Conservation (phyloP, 2,329 filamentous ascomycete genomes). For the Trichophyton benhamiae region DNA sequence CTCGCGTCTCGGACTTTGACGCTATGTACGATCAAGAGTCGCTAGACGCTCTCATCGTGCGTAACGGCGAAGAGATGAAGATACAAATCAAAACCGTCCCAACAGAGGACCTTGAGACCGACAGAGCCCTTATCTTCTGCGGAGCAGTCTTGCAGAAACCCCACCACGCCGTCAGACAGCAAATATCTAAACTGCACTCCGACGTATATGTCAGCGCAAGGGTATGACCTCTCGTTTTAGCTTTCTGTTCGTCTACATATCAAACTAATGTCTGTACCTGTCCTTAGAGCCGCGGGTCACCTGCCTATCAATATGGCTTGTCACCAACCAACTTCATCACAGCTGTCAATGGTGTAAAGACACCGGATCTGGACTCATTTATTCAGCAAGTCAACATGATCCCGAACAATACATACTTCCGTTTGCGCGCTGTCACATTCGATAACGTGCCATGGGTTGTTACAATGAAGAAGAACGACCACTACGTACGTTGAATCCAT, state of each 20-base stretch:
- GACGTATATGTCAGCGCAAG: slow-evolving; percentile 92
- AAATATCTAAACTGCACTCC: slow-evolving; percentile 91
- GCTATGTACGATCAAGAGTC: slow-evolving; percentile 85
- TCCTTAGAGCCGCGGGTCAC: slow-evolving; percentile 56
- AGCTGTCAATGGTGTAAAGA: slow-evolving; percentile 80
- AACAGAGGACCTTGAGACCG: slow-evolving; percentile 82
- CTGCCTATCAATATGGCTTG: slow-evolving; percentile 78
- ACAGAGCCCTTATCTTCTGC: slow-evolving; percentile 86
- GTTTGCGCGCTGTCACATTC: slow-evolving; percentile 92
- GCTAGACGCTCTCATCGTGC: slow-evolving; percentile 74
- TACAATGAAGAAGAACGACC: slow-evolving; percentile 99
- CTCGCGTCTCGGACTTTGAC: slow-evolving; percentile 82
- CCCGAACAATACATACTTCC: slow-evolving; percentile 95
- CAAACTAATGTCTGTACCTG: slow-evolving; percentile 1
- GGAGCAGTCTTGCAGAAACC: slow-evolving; percentile 86
- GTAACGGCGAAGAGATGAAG: slow-evolving; percentile 65
- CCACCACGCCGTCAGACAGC: slow-evolving; percentile 90
- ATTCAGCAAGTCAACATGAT: slow-evolving; percentile 72
- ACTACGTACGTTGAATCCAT: slow-evolving; percentile 49
- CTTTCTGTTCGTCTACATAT: not conserved
- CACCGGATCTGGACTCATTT: slow-evolving; percentile 70
- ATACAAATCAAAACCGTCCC: slow-evolving; percentile 73
- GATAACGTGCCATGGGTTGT: slow-evolving; percentile 99
- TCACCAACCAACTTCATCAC: slow-evolving; percentile 97
- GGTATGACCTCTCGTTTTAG: slow-evolving; percentile 20